Conservation (phyloP, 2,329 filamentous ascomycete species). For the Phoma sp. region DNA sequence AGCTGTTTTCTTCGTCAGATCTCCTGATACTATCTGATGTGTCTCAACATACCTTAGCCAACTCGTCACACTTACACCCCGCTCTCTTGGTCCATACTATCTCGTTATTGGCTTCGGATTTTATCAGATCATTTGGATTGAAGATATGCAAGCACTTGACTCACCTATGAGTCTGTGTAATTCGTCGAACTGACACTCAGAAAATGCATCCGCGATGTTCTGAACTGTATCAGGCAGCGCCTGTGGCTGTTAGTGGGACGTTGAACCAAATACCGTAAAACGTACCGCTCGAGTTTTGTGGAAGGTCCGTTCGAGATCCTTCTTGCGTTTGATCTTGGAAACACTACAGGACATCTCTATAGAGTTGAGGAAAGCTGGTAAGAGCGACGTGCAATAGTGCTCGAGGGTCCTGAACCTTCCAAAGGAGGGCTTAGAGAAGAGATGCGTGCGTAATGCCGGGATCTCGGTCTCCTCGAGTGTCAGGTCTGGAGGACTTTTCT, state of each 20-base stretch:
- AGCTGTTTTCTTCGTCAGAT: neutral
- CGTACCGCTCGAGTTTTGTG: slow-evolving; percentile 10
- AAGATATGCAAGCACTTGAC: neutral
- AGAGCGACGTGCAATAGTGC: slow-evolving; percentile 1
- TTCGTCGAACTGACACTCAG: neutral
- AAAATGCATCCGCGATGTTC: neutral
- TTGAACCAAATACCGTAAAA: neutral
- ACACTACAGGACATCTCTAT: slow-evolving; percentile 29
- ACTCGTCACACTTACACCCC: neutral
- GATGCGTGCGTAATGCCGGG: slow-evolving; percentile 17
- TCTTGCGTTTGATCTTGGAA: slow-evolving; percentile 20
- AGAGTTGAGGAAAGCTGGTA: slow-evolving; percentile 18
- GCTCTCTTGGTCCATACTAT: neutral
- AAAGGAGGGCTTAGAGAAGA: slow-evolving; percentile 21
- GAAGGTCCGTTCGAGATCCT: slow-evolving; percentile 23
- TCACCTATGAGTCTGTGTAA: neutral
- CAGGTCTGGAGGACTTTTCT: slow-evolving; percentile 1
- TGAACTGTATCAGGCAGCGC: neutral
- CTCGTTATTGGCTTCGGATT: neutral
- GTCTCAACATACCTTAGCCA: neutral
- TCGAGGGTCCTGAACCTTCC: slow-evolving; percentile 18
- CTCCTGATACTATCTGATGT: no score
- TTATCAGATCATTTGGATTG: neutral
- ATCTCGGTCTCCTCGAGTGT: slow-evolving; percentile 23
- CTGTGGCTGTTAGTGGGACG: neutral